Base-by-base conservation (phyloP, 2,329 filamentous ascomycete species). In the Mycosphaerelloides madeirae region DNA sequence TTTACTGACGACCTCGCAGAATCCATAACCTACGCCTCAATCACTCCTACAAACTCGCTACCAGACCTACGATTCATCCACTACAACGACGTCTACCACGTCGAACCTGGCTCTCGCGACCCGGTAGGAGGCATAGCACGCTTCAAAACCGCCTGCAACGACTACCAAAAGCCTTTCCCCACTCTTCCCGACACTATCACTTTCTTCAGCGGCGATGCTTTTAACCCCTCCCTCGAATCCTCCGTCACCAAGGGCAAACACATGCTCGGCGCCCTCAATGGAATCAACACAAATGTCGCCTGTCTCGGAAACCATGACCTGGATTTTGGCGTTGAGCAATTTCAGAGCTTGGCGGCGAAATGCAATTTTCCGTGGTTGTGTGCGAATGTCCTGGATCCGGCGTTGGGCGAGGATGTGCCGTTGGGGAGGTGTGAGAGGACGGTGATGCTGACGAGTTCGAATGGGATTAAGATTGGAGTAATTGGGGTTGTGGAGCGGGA, bases 41-140 rank as follows among this genome's bases (percentile, higher is more conserved):
- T 45, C 42, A 46, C 38, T 20, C 32, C 31, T 20, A 28, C 16
- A 12, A 29, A 20, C 29, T 36, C 28, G n/a, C 64, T 73, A 32
- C 85, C 87, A 34, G 84, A 88, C 63, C 69, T 95, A 39, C 81
- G 89, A n/a, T 68, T 95, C 43, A 65, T 95, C 25, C 90, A 95
- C 69, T 95, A 85, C 74, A 95, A 95, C 67, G 89, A 96, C 68
- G 89, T 95, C 48, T 95, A 95, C 66, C 90, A 95, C 59, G 79
- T 95, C 42, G 88, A 95, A 66, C 57, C 76, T 36, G 73, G 74
- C 2, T 89, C 86, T 19, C 80, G 84, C 13, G 87, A 95, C 61
- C 90, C 90, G 1, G 81, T 89, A 2, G 90, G 90, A 20, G 90
- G 90, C 14, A 77, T 85, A 32, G 75, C 86, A 22, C 78, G 90